Evolutionary conservation across 2,329 filamentous ascomycete species (phyloP).

Genomic region (Corynespora cassiicola): DNA sequence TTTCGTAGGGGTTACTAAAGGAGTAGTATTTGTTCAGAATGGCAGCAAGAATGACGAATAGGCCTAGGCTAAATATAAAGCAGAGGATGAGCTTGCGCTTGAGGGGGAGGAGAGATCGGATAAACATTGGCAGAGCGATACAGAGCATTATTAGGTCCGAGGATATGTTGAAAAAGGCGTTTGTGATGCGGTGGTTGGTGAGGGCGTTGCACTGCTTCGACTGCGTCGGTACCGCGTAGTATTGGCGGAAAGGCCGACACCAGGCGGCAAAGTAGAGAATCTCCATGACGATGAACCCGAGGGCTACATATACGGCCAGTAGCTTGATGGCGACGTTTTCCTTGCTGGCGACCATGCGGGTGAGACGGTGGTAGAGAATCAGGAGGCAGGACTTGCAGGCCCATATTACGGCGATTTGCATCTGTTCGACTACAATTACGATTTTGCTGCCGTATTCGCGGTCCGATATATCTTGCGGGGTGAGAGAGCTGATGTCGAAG

Average conservation of each 20-base stretch:
- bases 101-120: slow-evolving; percentile 49
- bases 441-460: slow-evolving; percentile 51
- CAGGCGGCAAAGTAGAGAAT: slow-evolving; percentile 59
- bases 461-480: slow-evolving; percentile 40
- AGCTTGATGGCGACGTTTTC: slow-evolving; percentile 49
- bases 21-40: slow-evolving; percentile 57
- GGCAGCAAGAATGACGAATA: slow-evolving; percentile 56
- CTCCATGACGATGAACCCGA: slow-evolving; percentile 57
- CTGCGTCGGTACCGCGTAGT: slow-evolving; percentile 58
- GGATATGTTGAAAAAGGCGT: slow-evolving; percentile 52
- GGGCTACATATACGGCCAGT: slow-evolving; percentile 53
- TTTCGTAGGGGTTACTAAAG: slow-evolving; percentile 29
- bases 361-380: slow-evolving; percentile 60
- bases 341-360: slow-evolving; percentile 36
- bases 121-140: slow-evolving; percentile 54
- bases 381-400: slow-evolving; percentile 61
- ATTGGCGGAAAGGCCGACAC: slow-evolving; percentile 60
- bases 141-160: slow-evolving; percentile 55
- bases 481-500: slow-evolving; percentile 53
- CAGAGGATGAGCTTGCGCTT: slow-evolving; percentile 62
- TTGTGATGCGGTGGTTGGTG: slow-evolving; percentile 46
- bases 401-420: slow-evolving; percentile 60
- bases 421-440: slow-evolving; percentile 61
- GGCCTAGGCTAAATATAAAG: slow-evolving; percentile 63
- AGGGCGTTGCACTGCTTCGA: slow-evolving; percentile 43